Evolutionary conservation across 345 rosid genomes (phyloP).

Genomic region (Nephelium lappaceum): DNA sequence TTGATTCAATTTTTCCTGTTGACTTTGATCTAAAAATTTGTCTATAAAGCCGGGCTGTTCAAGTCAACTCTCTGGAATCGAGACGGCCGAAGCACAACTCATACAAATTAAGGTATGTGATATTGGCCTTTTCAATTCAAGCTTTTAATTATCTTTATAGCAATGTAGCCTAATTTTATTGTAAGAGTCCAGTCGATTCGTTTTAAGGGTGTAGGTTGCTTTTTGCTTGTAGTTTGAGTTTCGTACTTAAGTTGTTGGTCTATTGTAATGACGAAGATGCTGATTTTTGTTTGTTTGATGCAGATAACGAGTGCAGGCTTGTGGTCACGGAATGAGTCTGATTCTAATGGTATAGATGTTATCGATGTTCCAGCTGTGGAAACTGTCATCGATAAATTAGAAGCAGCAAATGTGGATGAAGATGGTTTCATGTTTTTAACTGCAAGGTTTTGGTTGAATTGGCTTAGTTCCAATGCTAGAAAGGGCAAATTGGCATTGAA

Average conservation of each 20-base stretch:
- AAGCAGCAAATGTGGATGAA: constrained; percentile 47
- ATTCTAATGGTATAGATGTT: constrained; percentile 38
- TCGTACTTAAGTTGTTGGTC: constrained; percentile 19
- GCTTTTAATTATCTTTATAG: background rate
- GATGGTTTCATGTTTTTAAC: constrained; percentile 48
- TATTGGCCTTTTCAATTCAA: background rate
- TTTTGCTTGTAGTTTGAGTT: background rate
- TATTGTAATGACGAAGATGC: constrained; percentile 1
- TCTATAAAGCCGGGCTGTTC: constrained; percentile 90
- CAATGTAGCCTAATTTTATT: background rate
- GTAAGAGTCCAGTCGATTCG: background rate
- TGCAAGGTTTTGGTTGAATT: constrained; percentile 56
- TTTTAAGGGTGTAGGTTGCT: background rate
- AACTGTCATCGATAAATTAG: constrained; percentile 38
- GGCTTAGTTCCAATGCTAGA: constrained; percentile 52
- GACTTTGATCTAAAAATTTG: constrained; percentile 1
- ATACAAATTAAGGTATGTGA: constrained; percentile 72
- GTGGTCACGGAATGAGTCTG: constrained; percentile 71
- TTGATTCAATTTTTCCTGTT: too few relatives aligned
- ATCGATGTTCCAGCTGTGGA: constrained; percentile 38
- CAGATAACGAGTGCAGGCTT: constrained; percentile 92
- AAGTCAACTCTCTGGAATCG: constrained; percentile 74
- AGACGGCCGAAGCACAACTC: constrained; percentile 64
- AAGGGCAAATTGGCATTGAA: constrained; percentile 46
- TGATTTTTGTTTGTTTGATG: constrained; percentile 31